These are phyloP conservation scores for Sphaerostilbella broomeana DNA, from an alignment of 2,329 filamentous ascomycete species.

Conservation along the genomic window DNA sequence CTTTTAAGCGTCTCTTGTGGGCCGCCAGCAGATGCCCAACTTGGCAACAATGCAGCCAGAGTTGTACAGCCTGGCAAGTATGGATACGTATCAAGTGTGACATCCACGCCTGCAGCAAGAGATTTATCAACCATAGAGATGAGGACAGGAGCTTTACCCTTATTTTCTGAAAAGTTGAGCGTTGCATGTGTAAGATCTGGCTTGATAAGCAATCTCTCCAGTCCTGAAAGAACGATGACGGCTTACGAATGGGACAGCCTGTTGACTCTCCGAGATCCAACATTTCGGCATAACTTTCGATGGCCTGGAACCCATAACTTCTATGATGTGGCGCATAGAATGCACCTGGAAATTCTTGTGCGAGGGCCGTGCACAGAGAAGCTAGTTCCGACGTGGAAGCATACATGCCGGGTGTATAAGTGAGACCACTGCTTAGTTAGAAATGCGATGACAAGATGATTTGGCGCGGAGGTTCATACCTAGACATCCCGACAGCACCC, in stretches of 20 bases:
- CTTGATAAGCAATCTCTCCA: not conserved
- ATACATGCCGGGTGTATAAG: conserved; percentile 22
- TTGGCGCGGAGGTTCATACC: conserved; percentile 7
- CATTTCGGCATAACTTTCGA: conserved; percentile 22
- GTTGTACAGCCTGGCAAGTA: conserved; percentile 21
- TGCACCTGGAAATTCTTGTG: conserved; percentile 18
- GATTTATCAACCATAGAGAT: conserved; percentile 18
- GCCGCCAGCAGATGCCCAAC: conserved; percentile 20
- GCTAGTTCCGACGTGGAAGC: conserved; percentile 21
- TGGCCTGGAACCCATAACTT: conserved; percentile 19
- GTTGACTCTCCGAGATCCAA: conserved; percentile 18
- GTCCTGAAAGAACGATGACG: not conserved
- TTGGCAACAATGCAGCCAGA: conserved; percentile 18
- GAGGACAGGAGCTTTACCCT: conserved; percentile 17
- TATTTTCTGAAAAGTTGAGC: conserved; percentile 21
- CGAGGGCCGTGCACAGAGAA: conserved; percentile 17
- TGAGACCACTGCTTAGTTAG: conserved; percentile 16
- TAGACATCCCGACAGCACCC: conserved; percentile 21
- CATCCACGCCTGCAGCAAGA: conserved; percentile 16
- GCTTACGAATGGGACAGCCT: conserved; percentile 20
- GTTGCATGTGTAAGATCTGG: conserved; percentile 20
- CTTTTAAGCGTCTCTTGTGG: conserved; percentile 18
- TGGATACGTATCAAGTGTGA: conserved; percentile 21
- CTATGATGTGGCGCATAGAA: conserved; percentile 22
- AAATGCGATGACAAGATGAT: not conserved